phyloP scores from a whole-genome alignment of 176 grass and related monocot genomes.

The Metroxylon sagu region DNA sequence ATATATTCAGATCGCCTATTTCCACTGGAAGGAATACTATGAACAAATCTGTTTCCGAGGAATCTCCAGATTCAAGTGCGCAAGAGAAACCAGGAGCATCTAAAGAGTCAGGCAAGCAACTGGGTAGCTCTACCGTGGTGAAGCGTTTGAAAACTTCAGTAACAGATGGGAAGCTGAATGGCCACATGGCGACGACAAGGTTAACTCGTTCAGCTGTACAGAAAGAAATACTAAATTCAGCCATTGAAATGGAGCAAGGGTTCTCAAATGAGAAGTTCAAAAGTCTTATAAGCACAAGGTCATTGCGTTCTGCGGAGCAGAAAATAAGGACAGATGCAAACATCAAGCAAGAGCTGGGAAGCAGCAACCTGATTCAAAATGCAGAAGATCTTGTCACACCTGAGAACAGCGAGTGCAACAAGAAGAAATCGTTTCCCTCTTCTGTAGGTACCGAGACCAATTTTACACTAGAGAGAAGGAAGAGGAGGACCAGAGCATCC shows the following conservation, averaged over 20 bases:
- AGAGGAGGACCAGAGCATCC: not conserved
- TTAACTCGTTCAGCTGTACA: constrained; percentile 30
- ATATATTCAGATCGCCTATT: not conserved
- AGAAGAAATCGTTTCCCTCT: not conserved
- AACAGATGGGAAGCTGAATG: not conserved
- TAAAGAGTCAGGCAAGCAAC: not conserved
- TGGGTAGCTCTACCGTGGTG: not conserved
- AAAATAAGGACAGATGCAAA: not conserved
- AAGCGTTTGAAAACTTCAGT: not conserved
- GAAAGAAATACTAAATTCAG: not conserved
- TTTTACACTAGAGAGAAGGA: not conserved
- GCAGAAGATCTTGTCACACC: constrained; percentile 5
- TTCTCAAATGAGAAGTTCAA: not conserved
- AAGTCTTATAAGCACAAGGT: not conserved
- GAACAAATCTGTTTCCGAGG: constrained; percentile 10
- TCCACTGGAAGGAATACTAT: not conserved
- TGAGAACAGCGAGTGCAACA: constrained; percentile 9
- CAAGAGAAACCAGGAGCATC: constrained; percentile 3
- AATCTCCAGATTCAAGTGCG: not conserved
- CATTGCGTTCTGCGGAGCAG: not conserved
- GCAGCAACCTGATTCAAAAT: not conserved
- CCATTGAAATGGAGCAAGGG: not conserved
- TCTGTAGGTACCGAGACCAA: not conserved
- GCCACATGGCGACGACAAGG: constrained; percentile 9
- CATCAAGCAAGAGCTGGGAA: not conserved